Evolutionary conservation across 805 yeast species (phyloP), one percentile per base, ranked within the genome.

Genomic region (Priceomyces haplophilus): DNA sequence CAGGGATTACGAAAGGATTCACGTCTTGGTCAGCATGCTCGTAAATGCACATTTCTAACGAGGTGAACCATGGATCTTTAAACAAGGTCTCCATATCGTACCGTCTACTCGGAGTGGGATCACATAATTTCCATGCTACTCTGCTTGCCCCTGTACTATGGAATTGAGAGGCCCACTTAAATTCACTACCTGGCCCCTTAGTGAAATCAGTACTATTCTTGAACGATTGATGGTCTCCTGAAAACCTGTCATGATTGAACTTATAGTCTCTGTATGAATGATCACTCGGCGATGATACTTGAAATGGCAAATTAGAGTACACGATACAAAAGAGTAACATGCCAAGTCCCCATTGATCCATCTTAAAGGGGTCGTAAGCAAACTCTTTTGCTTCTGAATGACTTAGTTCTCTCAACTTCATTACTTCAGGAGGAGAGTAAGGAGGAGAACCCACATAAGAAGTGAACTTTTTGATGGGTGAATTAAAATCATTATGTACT

Each of bases 381-480:
- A 67, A 56, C 50, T 59, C 59, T 60, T 67, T 63, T 42, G 55
- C 33, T 44, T 67, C 72, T 3, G 53, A 33, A 25, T 48, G 43
- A 13, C 65, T 53, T 45, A 61, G 40, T 30, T 66, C 75, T 45
- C 69, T 72, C 48, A 77, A 65, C 20, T 64, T 58, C 76, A 80
- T 75, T 12, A 84, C 86, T 61, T 85, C 93, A 1, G 95, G 93
- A 3, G 91, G 80, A 10, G 83, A 78, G 59, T 83, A 85, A 1
- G 93, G 93, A 3, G 93, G 88, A 1, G 90, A 83, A 1, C 95
- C 93, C 34, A 84, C 83, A 58, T 76, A 75, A 1, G 79, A 66
- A 33, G 73, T 65, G 51, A 74, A 61, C 24, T 54, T 37, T 38
- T 61, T 62, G 10, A 75, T 48, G 3, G 69, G 66, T 18, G 79